Conservation (phyloP, 768 basidiomycete genomes). For the Pholiota molesta region DNA sequence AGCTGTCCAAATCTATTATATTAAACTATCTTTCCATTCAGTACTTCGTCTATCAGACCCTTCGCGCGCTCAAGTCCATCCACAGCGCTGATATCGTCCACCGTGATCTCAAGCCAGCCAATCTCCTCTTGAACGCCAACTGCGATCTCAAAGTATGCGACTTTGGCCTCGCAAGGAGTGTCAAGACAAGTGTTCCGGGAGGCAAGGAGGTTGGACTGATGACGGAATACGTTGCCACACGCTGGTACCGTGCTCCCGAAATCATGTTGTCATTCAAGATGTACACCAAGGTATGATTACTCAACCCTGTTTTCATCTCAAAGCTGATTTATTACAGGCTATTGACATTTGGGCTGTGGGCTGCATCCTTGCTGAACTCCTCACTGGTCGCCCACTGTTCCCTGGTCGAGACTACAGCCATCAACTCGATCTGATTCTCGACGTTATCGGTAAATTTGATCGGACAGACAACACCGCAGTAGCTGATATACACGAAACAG, state of each 20-base stretch:
- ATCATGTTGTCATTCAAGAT: constrained; percentile 95
- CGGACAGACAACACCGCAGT: not conserved
- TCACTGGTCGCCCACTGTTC: constrained; percentile 82
- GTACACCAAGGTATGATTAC: constrained; percentile 63
- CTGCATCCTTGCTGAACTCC: constrained; percentile 80
- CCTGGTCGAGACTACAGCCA: constrained; percentile 88
- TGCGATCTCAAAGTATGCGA: constrained; percentile 91
- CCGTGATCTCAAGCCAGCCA: constrained; percentile 84
- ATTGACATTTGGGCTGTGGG: constrained; percentile 79
- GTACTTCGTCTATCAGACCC: constrained; percentile 85
- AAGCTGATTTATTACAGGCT: constrained; percentile 32
- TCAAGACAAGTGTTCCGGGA: constrained; percentile 54
- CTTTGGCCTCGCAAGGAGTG: constrained; percentile 79
- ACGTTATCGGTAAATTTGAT: constrained; percentile 66
- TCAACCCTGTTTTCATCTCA: constrained; percentile 5
- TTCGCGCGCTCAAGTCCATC: constrained; percentile 86
- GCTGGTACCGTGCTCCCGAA: constrained; percentile 94
- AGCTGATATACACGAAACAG: constrained; percentile 29
- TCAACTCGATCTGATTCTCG: constrained; percentile 86
- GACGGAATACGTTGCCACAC: constrained; percentile 88
- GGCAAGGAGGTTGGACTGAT: constrained; percentile 70
- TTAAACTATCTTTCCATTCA: constrained; percentile 30
- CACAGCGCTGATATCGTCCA: constrained; percentile 85
- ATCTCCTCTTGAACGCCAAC: constrained; percentile 85
- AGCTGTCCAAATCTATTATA: constrained; percentile 32